These are phyloP conservation scores for Fonsecaea pugnacius DNA, from an alignment of 2,329 filamentous ascomycete species.

Conservation along the genomic window DNA sequence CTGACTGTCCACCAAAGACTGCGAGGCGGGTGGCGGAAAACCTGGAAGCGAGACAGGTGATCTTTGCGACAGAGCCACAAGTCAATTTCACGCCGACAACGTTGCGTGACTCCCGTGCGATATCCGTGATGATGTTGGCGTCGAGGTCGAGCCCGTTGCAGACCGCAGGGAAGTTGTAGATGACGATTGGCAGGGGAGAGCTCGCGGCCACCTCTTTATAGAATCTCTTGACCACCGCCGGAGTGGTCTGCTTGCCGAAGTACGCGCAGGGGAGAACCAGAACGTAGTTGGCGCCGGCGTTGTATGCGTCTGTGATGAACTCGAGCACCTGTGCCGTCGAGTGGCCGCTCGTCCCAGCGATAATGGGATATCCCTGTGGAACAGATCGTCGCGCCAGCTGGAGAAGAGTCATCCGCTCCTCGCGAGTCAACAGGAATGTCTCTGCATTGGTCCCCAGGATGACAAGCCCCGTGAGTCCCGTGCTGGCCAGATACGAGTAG, in stretches of 20 bases:
- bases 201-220: conserved; percentile 60
- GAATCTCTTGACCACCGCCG: conserved; percentile 62
- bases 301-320: conserved; percentile 62
- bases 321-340: conserved; percentile 67
- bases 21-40: conserved; percentile 64
- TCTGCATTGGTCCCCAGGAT: conserved; percentile 62
- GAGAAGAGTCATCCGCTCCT: conserved; percentile 62
- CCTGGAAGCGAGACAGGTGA: conserved; percentile 58
- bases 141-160: conserved; percentile 71
- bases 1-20: conserved; percentile 72
- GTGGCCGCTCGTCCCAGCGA: conserved; percentile 67
- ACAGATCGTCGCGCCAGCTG: conserved; percentile 58
- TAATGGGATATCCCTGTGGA: conserved; percentile 58
- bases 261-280: conserved; percentile 67
- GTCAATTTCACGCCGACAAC: conserved; percentile 70
- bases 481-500: conserved; percentile 56
- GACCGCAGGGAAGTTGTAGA: conserved; percentile 72
- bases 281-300: conserved; percentile 64
- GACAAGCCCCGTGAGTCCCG: conserved; percentile 57
- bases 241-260: conserved; percentile 65
- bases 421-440: conserved; percentile 60
- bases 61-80: conserved; percentile 65
- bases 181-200: conserved; percentile 60
- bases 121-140: conserved; percentile 61
- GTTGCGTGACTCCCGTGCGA: conserved; percentile 57